Base-by-base conservation (phyloP, 2,329 filamentous ascomycete genomes). In the Neophaeococcomyces aloes region DNA sequence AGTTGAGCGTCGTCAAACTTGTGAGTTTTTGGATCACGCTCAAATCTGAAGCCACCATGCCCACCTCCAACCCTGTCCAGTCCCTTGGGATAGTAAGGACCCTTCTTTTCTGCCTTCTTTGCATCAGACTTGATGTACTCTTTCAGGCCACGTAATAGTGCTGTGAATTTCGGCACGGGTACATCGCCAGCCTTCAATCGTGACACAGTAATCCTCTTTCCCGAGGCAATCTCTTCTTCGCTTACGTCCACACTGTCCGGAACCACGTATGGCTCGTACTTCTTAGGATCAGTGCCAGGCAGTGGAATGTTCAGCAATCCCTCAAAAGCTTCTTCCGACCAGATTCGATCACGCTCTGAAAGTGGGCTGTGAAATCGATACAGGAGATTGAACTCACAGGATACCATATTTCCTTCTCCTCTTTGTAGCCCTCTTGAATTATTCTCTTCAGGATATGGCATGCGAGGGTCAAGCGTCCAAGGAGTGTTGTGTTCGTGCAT, bases 291-390 rank as follows among this genome's bases (percentile, higher is more conserved):
- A 35, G 88, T 65, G 10, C 75, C 63, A 35, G 71, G 58, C 8
- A 72, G 64, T 45, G 77, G 63, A 61, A 79, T 79, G 38, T 73
- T 72, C 50, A 86, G 78, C 1, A 85, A 61, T 30, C 74, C 64
- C 1, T 65, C 60, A 56, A 83, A 86, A 48, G 83, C 72, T 11
- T 79, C 69, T 54, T 86, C 73, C n/a, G 86, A 82, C 85, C 85
- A 93, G 51, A 78, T 71, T 56, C 89, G 85, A 56, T 94, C 86
- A 49, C 75, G 78, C 45, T 78, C 74, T 17, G 72, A 74, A 52
- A 89, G 82, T 54, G 81, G 79, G 2, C 83, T 86, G 65, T 93
- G 86, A 84, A 85, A 93, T 48, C 86, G 74, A 60, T 94, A 93
- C 51, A 83, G 82, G 7, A 93, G 71, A 59, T 89, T 91, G 70